A percentile compares a stretch with the other conserved stretches of the same genome.
These are phyloP conservation scores for Hymenoscyphus fructigenus DNA, from an alignment of 2,329 filamentous ascomycete species.

Conservation along the genomic window DNA sequence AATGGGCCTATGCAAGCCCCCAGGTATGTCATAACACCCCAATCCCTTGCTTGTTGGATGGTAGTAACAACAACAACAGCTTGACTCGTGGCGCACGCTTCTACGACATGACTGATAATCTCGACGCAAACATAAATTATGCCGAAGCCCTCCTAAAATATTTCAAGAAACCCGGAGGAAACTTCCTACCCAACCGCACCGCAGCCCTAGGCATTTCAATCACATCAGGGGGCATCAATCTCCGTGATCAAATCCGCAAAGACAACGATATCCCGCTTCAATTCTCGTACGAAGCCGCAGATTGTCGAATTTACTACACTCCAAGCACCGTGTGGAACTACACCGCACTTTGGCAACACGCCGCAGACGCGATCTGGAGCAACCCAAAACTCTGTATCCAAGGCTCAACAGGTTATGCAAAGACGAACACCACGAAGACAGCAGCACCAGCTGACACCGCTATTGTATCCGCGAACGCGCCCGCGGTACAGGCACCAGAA, in stretches of 20 bases:
- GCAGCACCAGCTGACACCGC: neutral
- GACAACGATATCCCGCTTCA: slow-evolving; percentile 46
- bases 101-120: slow-evolving; percentile 30
- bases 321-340: slow-evolving; percentile 49
- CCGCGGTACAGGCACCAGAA: neutral
- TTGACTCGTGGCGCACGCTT: slow-evolving; percentile 48
- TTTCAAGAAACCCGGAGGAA: slow-evolving; percentile 12
- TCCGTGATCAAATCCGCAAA: slow-evolving; percentile 40
- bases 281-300: slow-evolving; percentile 59
- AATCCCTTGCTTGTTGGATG: neutral
- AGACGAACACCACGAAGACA: slow-evolving; percentile 6
- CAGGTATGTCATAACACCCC: neutral
- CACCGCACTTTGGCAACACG: slow-evolving; percentile 48
- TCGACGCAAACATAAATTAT: slow-evolving; percentile 31
- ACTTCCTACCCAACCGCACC: slow-evolving; percentile 28
- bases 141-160: slow-evolving; percentile 23
- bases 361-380: slow-evolving; percentile 40
- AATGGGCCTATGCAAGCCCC: slow-evolving; percentile 52
- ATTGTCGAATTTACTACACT: slow-evolving; percentile 59
- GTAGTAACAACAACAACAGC: neutral
- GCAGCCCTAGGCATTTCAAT: slow-evolving; percentile 20
- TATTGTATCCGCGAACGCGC: neutral
- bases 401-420: slow-evolving; percentile 13
- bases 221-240: slow-evolving; percentile 42
- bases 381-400: slow-evolving; percentile 34